Base-by-base conservation (phyloP, 192 early-diverging fungal genomes). In the Dispira parvispora region DNA sequence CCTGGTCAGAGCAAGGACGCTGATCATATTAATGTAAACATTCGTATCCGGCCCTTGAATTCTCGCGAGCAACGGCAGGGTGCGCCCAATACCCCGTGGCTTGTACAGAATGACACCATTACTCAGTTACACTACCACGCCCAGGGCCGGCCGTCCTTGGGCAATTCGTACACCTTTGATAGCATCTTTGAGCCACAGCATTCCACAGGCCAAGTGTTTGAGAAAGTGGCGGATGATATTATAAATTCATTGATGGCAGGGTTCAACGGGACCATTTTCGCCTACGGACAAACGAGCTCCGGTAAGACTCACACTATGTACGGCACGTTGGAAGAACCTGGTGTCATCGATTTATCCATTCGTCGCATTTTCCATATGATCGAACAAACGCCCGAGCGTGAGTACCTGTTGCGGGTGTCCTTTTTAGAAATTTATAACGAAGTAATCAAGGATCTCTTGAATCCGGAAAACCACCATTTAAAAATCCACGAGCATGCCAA, bases 391-490 rank as follows among this genome's bases (percentile, higher is more conserved):
- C 42, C 56, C 9, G 77, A 82, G 21, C 83, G 87, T 14, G 89
- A 93, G 70, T 99, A 88, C 63, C 70, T 97, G 26, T 67, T 99
- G 44, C 84, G 92, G 55, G 96, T 97, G n/a, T 91, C 89, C 28
- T 99, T 96, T 71, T 65, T 99, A 63, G 96, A 99, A 70, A 98
- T 99, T 45, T 99, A 99, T 74, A 96, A 96, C 72, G 92, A 96
- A 68, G 81, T 77, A 0, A 84, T 99, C 62, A 83, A 84, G 18
- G 96, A 99, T 69, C 70, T 99, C 43, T 78, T 99, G 3, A 76
- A 82, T 21, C 92, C 95, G 0, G 80, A 84, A 23, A 88, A 84
- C 50, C 75, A 72, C 52, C 84, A 97, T 64, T 73, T 99, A 43
- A 80, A 84, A 67, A 97, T 99, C 66, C 87, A 90, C 47, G 90